Evolutionary conservation across 2,329 filamentous ascomycete genomes (phyloP).

Genomic region (Zymoseptoria crescenta): DNA sequence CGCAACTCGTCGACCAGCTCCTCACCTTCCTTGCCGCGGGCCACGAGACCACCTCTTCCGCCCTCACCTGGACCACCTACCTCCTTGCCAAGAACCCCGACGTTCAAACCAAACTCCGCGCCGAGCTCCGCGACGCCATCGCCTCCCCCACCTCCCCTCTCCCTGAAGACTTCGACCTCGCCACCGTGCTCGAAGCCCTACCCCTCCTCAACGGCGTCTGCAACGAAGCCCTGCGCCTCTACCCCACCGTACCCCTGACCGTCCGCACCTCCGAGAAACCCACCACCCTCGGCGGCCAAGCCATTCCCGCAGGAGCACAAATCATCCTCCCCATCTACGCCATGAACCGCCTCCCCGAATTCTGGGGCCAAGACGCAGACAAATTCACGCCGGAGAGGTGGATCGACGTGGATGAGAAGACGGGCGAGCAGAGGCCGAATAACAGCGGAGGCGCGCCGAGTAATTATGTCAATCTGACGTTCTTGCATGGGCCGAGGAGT

Average conservation of each 20-base stretch:
- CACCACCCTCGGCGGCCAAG: conserved; percentile 33
- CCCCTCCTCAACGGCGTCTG: conserved; percentile 41
- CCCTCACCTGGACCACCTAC: conserved; percentile 69
- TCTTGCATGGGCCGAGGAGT: conserved; percentile 57
- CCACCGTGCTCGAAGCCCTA: conserved; percentile 35
- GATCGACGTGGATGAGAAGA: conserved; percentile 32
- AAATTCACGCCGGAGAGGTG: conserved; percentile 39
- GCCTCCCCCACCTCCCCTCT: conserved; percentile 36
- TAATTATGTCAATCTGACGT: conserved; percentile 19
- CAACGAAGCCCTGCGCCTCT: conserved; percentile 39
- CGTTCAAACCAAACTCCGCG: conserved; percentile 58
- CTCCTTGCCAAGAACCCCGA: conserved; percentile 58
- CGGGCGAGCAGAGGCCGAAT: conserved; percentile 28
- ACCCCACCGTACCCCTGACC: conserved; percentile 42
- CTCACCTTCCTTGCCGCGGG: conserved; percentile 50
- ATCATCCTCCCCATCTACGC: conserved; percentile 35
- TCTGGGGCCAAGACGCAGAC: conserved; percentile 38
- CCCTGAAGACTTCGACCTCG: conserved; percentile 26
- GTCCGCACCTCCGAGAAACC: conserved; percentile 37
- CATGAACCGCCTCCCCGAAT: conserved; percentile 34
- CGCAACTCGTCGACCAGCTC: conserved; percentile 47
- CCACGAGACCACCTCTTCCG: conserved; percentile 70
- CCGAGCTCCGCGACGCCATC: conserved; percentile 57
- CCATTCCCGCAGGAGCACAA: conserved; percentile 34
- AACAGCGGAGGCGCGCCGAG: conserved; percentile 66